These are phyloP conservation scores for Gastrodia elata DNA, from an alignment of 106 monocot genomes.

Conservation along the genomic window DNA sequence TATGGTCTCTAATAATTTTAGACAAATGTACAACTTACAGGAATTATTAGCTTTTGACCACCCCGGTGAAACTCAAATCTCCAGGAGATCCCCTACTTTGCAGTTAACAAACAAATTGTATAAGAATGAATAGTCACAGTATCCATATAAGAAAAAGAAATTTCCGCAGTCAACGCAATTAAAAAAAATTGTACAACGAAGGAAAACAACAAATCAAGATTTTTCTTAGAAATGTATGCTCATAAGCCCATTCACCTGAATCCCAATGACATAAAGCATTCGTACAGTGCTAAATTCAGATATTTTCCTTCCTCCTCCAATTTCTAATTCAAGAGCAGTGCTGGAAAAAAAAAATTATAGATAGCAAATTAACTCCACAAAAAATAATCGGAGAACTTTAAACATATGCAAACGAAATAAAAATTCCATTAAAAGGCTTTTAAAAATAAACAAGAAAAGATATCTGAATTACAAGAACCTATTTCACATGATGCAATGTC, in stretches of 20 bases:
- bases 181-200: not conserved
- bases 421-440: not conserved
- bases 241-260: conserved; percentile 50
- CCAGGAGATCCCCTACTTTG: conserved; percentile 73
- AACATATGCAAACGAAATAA: not conserved
- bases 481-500: not conserved
- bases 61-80: conserved; percentile 87
- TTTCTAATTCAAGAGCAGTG: conserved; percentile 82
- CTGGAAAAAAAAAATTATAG: conserved; percentile 29
- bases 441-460: not conserved
- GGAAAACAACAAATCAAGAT: conserved; percentile 6
- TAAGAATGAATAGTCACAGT: not conserved
- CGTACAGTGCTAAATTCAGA: conserved; percentile 77
- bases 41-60: conserved; percentile 79
- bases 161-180: not conserved
- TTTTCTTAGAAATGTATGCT: not conserved
- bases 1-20: not conserved
- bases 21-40: conserved; percentile 41
- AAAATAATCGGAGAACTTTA: not conserved
- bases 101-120: not conserved
- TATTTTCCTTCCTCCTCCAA: conserved; percentile 89
- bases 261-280: conserved; percentile 74
- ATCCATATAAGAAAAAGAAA: not conserved
- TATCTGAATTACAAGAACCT: not conserved
- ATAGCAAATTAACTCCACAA: not conserved